These are phyloP conservation scores for Massarina eburnea DNA, from an alignment of 2,329 filamentous ascomycete genomes.

Conservation along the genomic window DNA sequence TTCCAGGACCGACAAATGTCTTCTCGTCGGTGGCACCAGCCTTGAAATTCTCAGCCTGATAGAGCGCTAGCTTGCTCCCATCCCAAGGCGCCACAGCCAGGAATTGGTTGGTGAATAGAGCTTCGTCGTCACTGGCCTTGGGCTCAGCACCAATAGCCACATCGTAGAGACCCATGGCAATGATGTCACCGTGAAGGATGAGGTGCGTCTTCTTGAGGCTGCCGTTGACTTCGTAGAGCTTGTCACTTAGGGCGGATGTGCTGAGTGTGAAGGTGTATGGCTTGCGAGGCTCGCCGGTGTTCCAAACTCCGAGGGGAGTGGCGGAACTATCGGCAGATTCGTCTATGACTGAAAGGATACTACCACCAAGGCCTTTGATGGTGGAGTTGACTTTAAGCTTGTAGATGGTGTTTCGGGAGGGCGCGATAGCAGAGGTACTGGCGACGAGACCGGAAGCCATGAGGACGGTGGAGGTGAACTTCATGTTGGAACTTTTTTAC, in stretches of 20 bases:
- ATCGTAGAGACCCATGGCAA: slow-evolving; percentile 6
- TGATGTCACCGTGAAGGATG: slow-evolving; percentile 1
- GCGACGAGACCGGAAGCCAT: slow-evolving; percentile 2
- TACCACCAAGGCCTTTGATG: slow-evolving; percentile 1
- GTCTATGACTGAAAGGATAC: slow-evolving; percentile 6
- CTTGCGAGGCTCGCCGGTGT: slow-evolving; percentile 6
- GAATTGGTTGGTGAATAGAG: slow-evolving; percentile 1
- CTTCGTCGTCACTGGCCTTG: not conserved
- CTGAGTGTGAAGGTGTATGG: slow-evolving; percentile 8
- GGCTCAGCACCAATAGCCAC: slow-evolving; percentile 1
- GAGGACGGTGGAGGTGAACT: slow-evolving; percentile 6
- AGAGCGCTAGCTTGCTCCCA: not conserved
- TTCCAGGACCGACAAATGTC: not conserved
- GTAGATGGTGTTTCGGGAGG: slow-evolving; percentile 4
- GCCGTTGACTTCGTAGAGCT: slow-evolving; percentile 6
- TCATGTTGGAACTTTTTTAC: slow-evolving; percentile 2
- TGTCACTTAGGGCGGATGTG: not conserved
- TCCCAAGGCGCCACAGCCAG: not conserved
- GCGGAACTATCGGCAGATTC: slow-evolving; percentile 1
- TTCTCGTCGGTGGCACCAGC: not conserved
- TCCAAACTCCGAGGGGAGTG: slow-evolving; percentile 9
- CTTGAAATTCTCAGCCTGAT: slow-evolving; percentile 3
- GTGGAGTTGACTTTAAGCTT: slow-evolving; percentile 4
- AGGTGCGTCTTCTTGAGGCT: slow-evolving; percentile 4
- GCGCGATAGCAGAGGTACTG: not conserved